Base-by-base conservation (phyloP, 2,329 filamentous ascomycete species). In the Albifimbria verrucaria region DNA sequence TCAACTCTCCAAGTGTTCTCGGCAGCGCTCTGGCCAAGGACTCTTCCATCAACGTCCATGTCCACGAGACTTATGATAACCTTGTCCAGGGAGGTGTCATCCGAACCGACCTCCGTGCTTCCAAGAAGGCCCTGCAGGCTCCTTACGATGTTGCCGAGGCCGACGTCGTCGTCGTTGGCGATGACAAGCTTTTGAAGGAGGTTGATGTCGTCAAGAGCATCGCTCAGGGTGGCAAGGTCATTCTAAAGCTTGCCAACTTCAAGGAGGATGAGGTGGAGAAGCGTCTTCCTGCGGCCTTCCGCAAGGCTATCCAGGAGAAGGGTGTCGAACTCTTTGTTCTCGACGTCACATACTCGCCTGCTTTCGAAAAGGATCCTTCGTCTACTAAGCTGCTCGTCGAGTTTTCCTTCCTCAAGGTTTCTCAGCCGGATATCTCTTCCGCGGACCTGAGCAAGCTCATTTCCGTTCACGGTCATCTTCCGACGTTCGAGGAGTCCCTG, bases 181-280 rank as follows among this genome's bases (percentile, higher is more conserved):
- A 93, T 36, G 81, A 92, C 66, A 89, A 88, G 66, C 77, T 99
- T 2, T 77, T 99, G 17, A 85, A 88, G 59, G 86, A 91, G 22
- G 79, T 97, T 52, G 85, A 93, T 59, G 76, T 95, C 21, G 68
- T 92, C 32, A 80, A 85, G 57, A 86, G 81, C 49, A 75, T 93
- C 57, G 90, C 89, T 72, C 64, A 81, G 41, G 83, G 84, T 50
- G 89, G 88, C 51, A 87, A 85, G 58, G 71, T 97, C 44, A 80
- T 97, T 52, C 65, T 97, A 42, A 89, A 86, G 64, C 80, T 94
- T 22, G 81, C 90, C 24, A 87, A 85, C 60, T 84, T 90, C 69
- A 96, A 96, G 74, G 84, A 91, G 49, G 93, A 95, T 44, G 92
- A 97, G 32, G 70, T 92, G 7, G 93, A 97, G 76, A 96, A 95